Conservation (phyloP, 176 grass and related monocot species). For the Zea mays region Zm-B73-REFERENCE-NAM-5.0 NC_050097.1:238397501-238398000, state of each 20-base stretch:
- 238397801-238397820: constrained; percentile 65
- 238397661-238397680: constrained; percentile 4
- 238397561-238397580: not conserved
- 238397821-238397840: constrained; percentile 54
- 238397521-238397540: not conserved
- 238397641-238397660: constrained; percentile 15
- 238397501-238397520: not conserved
- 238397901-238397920: constrained; percentile 64
- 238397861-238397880: constrained; percentile 38
- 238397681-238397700: not conserved
- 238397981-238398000: not conserved
- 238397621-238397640: constrained; percentile 17
- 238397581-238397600: not conserved
- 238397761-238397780: constrained; percentile 55
- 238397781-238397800: constrained; percentile 84
- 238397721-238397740: not conserved
- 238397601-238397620: not conserved
- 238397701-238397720: constrained; percentile 15
- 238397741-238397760: not conserved
- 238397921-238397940: constrained; percentile 53
- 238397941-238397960: constrained; percentile 67
- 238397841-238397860: constrained; percentile 32
- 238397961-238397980: constrained; percentile 20
- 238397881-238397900: constrained; percentile 41
- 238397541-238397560: not conserved